A percentile compares a stretch with the other conserved stretches of the same genome.
phyloP scores from a whole-genome alignment of 2,329 filamentous ascomycete genomes.

The Juglanconis juglandina region DNA sequence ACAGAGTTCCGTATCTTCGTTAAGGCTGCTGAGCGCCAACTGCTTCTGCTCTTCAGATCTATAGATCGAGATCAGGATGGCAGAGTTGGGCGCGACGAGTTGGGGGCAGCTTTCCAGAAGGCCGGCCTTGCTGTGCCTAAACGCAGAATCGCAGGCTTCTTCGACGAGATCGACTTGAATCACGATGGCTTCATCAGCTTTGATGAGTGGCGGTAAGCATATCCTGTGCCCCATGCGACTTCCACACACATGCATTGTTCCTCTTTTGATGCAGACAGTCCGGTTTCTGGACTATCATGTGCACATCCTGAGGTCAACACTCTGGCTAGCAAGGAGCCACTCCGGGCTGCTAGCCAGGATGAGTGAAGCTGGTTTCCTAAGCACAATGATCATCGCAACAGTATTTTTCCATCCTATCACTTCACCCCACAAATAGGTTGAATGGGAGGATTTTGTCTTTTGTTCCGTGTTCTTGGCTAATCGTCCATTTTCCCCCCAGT shows the following conservation, averaged over 20 bases:
- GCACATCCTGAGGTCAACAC: not conserved
- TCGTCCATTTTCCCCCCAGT: conserved; percentile 41
- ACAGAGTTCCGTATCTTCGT: conserved; percentile 89
- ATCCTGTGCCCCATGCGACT: conserved; percentile 13
- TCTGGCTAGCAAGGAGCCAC: too few relatives aligned
- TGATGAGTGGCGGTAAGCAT: conserved; percentile 91
- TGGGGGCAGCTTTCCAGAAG: conserved; percentile 71
- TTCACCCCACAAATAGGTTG: not conserved
- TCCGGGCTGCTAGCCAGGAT: too few relatives aligned
- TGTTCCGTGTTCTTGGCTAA: not conserved
- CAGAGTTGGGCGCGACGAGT: conserved; percentile 80
- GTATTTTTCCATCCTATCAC: too few relatives aligned
- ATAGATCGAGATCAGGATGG: conserved; percentile 87
- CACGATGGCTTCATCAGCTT: conserved; percentile 85
- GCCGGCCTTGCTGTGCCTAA: conserved; percentile 77
- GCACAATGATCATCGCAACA: too few relatives aligned
- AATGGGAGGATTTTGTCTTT: not conserved
- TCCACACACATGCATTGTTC: not conserved
- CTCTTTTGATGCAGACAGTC: not conserved
- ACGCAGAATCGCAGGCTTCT: conserved; percentile 78
- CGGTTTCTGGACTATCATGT: not conserved
- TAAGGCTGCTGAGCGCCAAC: conserved; percentile 78
- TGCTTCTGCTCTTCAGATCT: conserved; percentile 75
- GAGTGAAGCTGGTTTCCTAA: too few relatives aligned
- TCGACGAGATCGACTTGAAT: conserved; percentile 84